Percentiles rank a stretch among this genome's conserved stretches.
Conservation (phyloP, 495 filamentous ascomycete species). For the Pyrenula aspistea region DNA sequence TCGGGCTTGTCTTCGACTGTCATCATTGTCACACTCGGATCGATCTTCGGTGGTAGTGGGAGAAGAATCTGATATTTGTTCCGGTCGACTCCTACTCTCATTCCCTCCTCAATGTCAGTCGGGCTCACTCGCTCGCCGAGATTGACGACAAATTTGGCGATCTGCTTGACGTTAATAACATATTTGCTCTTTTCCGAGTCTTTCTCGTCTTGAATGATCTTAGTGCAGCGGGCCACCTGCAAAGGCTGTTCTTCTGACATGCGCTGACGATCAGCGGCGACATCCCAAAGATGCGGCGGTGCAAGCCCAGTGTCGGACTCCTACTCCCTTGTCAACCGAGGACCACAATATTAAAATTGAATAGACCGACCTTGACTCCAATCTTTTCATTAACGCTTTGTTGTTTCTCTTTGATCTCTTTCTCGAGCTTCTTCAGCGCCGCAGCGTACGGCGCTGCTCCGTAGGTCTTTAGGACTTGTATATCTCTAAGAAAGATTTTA, state of each 20-base stretch:
- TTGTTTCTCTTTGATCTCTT: constrained; percentile 97
- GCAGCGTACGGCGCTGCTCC: constrained; percentile 92
- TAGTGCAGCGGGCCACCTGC: constrained; percentile 95
- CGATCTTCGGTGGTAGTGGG: constrained; percentile 97
- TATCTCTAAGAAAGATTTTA: constrained; percentile 55
- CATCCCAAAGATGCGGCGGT: constrained; percentile 97
- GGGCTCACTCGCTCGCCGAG: constrained; percentile 93
- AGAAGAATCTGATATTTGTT: constrained; percentile 99
- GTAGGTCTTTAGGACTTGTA: constrained; percentile 98
- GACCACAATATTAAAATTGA: constrained; percentile 1
- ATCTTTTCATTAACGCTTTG: constrained; percentile 97
- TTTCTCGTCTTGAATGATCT: constrained; percentile 96
- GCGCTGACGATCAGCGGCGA: constrained; percentile 91
- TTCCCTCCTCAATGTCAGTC: constrained; percentile 98
- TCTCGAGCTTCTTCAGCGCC: constrained; percentile 86
- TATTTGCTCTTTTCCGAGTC: constrained; percentile 98
- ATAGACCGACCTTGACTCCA: constrained; percentile 47
- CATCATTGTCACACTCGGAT: constrained; percentile 99
- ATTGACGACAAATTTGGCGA: constrained; percentile 98
- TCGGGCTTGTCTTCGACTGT: constrained; percentile 99
- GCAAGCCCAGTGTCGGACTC: constrained; percentile 98
- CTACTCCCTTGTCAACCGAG: constrained; percentile 29
- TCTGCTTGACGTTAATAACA: constrained; percentile 99
- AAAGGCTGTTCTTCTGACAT: constrained; percentile 97
- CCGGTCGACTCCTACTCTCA: constrained; percentile 94